These are phyloP conservation scores for Candida fluviatilis DNA, from an alignment of 805 yeast species.

Conservation along the genomic window DNA sequence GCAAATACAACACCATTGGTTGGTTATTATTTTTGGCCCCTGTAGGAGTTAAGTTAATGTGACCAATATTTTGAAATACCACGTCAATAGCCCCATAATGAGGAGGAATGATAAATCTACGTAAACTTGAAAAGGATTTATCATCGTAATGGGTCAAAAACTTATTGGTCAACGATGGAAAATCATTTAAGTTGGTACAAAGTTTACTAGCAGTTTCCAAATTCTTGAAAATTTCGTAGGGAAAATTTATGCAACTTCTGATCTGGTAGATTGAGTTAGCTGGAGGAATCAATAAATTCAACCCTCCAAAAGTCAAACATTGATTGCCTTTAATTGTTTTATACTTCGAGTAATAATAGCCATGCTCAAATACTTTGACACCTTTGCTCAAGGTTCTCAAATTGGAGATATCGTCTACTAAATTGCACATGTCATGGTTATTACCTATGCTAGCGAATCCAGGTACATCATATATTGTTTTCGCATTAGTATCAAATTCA, in stretches of 20 bases:
- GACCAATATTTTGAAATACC: slow-evolving; percentile 64
- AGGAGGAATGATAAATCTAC: slow-evolving; percentile 62
- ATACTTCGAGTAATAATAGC: slow-evolving; percentile 27
- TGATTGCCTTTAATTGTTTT: slow-evolving; percentile 40
- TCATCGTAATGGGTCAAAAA: slow-evolving; percentile 8
- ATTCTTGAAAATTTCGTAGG: slow-evolving; percentile 28
- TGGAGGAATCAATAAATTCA: slow-evolving; percentile 57
- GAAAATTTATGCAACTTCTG: slow-evolving; percentile 41
- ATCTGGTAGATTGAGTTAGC: slow-evolving; percentile 43
- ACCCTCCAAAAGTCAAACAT: slow-evolving; percentile 55
- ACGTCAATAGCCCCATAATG: slow-evolving; percentile 64
- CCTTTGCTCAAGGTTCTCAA: slow-evolving; percentile 29
- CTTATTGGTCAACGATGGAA: slow-evolving; percentile 9
- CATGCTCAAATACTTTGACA: slow-evolving; percentile 22
- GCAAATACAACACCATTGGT: slow-evolving; percentile 44
- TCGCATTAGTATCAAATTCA: slow-evolving; percentile 23
- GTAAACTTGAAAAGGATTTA: slow-evolving; percentile 13
- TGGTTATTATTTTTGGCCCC: slow-evolving; percentile 33
- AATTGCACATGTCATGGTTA: slow-evolving; percentile 7
- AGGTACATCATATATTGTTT: slow-evolving; percentile 42
- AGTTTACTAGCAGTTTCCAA: slow-evolving; percentile 26
- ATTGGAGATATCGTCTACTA: slow-evolving; percentile 12
- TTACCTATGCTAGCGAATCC: slow-evolving; percentile 30
- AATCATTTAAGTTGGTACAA: slow-evolving; percentile 7
- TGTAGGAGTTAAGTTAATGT: slow-evolving; percentile 55